Base-by-base conservation (phyloP, 148 eudicot species). In the Fagopyrum tataricum region DNA sequence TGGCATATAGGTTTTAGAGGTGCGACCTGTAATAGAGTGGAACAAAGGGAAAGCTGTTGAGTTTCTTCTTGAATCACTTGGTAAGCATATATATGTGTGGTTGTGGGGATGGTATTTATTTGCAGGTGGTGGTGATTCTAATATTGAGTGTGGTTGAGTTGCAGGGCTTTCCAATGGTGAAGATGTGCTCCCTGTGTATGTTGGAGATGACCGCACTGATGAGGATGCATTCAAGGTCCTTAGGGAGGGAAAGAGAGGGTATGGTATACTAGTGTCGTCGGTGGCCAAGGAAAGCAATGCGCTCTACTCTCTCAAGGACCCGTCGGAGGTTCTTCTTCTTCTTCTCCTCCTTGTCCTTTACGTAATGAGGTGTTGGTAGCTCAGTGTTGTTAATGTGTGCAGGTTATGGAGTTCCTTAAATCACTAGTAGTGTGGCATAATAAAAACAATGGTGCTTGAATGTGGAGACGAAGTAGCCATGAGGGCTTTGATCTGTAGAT, bases 221-320 rank as follows among this genome's bases (percentile, higher is more conserved):
- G 99, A 96, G 81, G 99, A 96, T 75, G 99, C 99, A 52, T 96
- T 96, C 59, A 92, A 90, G 97, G 89, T 95, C 72, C 79, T 96
- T 80, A 82, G 91, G 74, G 92, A 86, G 79, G 84, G 81, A 49
- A 89, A 87, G 71, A 85, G 73, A 75, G 99, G 99, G 23, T 89
- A 79, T 75, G 99, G 99, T 7, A 92, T 96, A 56, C 61, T 96
- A 74, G 96, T 92, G 43, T 92, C 99, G 73, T 85, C 90, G 26
- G 77, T 72, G 52, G 92, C 99, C 5, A 96, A 92, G 78, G 96
- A 92, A 78, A 96, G 94, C 83, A 84, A 87, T 51, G 97, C 99
- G 44, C 79, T 80, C 70, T 90, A 86, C 87, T 92, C 99, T 74
- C 88, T 96, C 26, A 86, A 85, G 84, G 87, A 96, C 67, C 88